Evolutionary conservation across 2,329 filamentous ascomycete genomes (phyloP).

Genomic region (Nigrospora sphaerica): DNA sequence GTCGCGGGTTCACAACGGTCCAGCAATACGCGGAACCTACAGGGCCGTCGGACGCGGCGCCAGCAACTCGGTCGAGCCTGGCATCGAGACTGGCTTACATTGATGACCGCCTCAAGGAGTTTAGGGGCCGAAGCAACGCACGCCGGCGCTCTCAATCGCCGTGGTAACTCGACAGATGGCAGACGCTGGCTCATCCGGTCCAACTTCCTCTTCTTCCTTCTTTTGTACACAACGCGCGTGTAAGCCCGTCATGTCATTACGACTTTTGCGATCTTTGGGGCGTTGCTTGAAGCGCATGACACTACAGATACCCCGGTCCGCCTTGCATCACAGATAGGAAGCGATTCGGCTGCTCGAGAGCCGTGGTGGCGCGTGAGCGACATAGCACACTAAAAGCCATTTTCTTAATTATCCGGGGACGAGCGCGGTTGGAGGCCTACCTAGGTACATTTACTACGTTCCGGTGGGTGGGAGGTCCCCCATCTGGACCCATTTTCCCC

Average conservation of each 20-base stretch:
- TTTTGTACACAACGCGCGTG: not conserved
- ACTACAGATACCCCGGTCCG: too few relatives aligned
- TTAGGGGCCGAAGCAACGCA: slow-evolving; percentile 36
- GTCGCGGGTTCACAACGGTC: slow-evolving; percentile 50
- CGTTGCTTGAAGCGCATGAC: too few relatives aligned
- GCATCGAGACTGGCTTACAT: slow-evolving; percentile 49
- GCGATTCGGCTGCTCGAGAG: too few relatives aligned
- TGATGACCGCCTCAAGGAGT: slow-evolving; percentile 48
- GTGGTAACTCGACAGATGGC: slow-evolving; percentile 22
- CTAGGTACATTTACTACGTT: too few relatives aligned
- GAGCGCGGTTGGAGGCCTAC: too few relatives aligned
- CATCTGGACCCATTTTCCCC: too few relatives aligned
- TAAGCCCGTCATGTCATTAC: not conserved
- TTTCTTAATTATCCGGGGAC: too few relatives aligned
- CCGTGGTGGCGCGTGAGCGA: too few relatives aligned
- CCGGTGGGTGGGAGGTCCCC: too few relatives aligned
- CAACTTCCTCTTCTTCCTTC: not conserved
- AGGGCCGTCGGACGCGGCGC: slow-evolving; percentile 23
- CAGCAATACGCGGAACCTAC: slow-evolving; percentile 28
- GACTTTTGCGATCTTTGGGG: not conserved
- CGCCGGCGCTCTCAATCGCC: slow-evolving; percentile 43
- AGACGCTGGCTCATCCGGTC: not conserved
- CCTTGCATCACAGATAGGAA: too few relatives aligned
- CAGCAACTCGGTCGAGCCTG: slow-evolving; percentile 32
- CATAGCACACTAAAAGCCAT: too few relatives aligned